Evolutionary conservation across 768 basidiomycete species (phyloP).

Genomic region (Agaricus blazei): DNA sequence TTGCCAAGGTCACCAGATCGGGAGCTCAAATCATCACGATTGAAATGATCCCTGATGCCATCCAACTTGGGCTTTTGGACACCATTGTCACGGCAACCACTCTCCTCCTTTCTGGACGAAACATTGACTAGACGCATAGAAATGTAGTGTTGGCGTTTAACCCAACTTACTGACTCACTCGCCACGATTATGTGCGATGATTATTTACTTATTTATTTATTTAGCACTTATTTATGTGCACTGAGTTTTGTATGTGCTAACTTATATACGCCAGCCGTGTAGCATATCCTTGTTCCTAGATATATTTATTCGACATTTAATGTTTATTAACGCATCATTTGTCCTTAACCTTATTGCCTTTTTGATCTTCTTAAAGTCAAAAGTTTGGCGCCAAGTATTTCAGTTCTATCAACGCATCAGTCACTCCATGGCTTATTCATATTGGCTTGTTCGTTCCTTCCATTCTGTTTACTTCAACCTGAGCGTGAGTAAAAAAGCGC

Average conservation of each 20-base stretch:
- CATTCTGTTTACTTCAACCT: not conserved
- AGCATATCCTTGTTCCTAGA: too few relatives aligned
- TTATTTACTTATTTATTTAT: constrained; percentile 1
- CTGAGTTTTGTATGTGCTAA: too few relatives aligned
- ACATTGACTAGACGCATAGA: constrained; percentile 42
- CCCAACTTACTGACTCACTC: not conserved
- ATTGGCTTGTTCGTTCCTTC: too few relatives aligned
- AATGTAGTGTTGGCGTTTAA: not conserved
- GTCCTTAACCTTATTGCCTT: too few relatives aligned
- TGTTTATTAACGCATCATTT: too few relatives aligned
- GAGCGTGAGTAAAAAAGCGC: not conserved
- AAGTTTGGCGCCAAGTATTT: too few relatives aligned
- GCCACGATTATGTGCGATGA: not conserved
- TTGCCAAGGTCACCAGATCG: constrained; percentile 41
- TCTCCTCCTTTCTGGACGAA: constrained; percentile 56
- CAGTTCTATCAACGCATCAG: too few relatives aligned
- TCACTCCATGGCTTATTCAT: too few relatives aligned
- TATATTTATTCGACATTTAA: too few relatives aligned
- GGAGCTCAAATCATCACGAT: constrained; percentile 39
- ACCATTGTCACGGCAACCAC: constrained; percentile 44
- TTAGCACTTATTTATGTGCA: too few relatives aligned
- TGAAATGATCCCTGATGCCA: constrained; percentile 51
- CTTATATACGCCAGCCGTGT: too few relatives aligned
- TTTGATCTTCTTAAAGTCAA: too few relatives aligned
- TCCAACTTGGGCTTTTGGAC: constrained; percentile 52